phyloP scores from a whole-genome alignment of 306 rosid genomes.

The Pyrus pyrifolia region DNA sequence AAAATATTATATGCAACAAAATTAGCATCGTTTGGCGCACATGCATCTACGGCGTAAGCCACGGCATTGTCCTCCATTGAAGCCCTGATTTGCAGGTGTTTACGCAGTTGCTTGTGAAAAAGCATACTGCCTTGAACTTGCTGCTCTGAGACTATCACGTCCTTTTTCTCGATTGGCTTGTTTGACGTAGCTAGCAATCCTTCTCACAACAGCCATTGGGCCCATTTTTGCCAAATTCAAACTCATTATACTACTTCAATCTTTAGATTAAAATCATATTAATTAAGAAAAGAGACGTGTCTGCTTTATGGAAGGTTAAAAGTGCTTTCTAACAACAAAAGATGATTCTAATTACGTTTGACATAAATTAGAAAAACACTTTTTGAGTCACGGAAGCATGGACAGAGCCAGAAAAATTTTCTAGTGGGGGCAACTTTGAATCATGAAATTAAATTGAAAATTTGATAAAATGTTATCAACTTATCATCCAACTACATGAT shows the following conservation, averaged over 20 bases:
- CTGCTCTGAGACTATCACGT: constrained; percentile 39
- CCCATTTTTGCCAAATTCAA: constrained; percentile 19
- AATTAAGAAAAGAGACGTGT: background rate
- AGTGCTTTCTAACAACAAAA: too few species aligned
- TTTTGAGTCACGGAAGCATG: background rate
- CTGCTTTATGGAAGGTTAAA: too few species aligned
- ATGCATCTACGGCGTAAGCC: constrained; percentile 50
- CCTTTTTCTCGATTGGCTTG: background rate
- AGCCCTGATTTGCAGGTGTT: constrained; percentile 28
- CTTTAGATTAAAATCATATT: background rate
- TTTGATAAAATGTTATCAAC: too few species aligned
- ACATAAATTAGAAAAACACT: too few species aligned
- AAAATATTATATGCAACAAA: background rate
- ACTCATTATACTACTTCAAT: background rate
- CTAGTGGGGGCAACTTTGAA: too few species aligned
- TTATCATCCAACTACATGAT: too few species aligned
- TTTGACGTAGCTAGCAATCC: background rate
- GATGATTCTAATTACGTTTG: background rate
- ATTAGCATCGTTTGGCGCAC: constrained; percentile 32
- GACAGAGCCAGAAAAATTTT: too few species aligned
- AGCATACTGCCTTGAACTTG: constrained; percentile 38
- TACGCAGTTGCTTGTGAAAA: constrained; percentile 31
- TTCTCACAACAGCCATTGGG: constrained; percentile 33
- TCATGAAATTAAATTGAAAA: too few species aligned
- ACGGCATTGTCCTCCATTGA: constrained; percentile 40